Evolutionary conservation across 345 rosid species (phyloP), one percentile per base, ranked within the genome.

Genomic region (Tarenaya hassleriana): DNA sequence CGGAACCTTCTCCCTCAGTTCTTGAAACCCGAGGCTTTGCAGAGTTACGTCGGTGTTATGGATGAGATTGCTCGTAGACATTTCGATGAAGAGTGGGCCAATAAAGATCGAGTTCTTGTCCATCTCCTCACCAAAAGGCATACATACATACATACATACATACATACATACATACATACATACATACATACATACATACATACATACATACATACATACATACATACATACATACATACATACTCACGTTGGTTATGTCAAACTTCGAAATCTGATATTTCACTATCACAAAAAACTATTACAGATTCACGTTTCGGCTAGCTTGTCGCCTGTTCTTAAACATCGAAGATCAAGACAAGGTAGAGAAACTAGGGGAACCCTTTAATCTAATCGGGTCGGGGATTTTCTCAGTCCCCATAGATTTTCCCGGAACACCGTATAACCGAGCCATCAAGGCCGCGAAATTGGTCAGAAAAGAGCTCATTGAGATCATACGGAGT

Each of bases 321-420:
- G 78, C 78, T 47, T 70, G 78, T n/a, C 47, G 67, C 1, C n/a
- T 62, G 44, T 73, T 76, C 10, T 33, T 73, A 1, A 76, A 71
- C 49, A 35, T 75, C 11, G 69, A 71, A 7, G 71, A 71, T 3
- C 57, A 58, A 0, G 12, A 33, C 17, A 39, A 42, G 16, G 47
- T 39, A 35, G 66, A 19, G 3, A 34, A 44, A 57, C 61, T 71
- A 5, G 17, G 19, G 17, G 59, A 52, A 0, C 55, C 41, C 24
- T 67, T 71, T 19, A 18, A 58, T 18, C 49, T 5, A 2, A 16
- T 71, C 13, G 62, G 46, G 1, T 16, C 27, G 0, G 72, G 75
- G 15, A 0, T 71, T 4, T 35, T 67, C 1, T 44, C 69, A 1
- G 18, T 67, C 21, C 72, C 75, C 1, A 58, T 71, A 12, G 35